phyloP scores from a whole-genome alignment of 305 asterid species.

The Rubia balearica region DNA sequence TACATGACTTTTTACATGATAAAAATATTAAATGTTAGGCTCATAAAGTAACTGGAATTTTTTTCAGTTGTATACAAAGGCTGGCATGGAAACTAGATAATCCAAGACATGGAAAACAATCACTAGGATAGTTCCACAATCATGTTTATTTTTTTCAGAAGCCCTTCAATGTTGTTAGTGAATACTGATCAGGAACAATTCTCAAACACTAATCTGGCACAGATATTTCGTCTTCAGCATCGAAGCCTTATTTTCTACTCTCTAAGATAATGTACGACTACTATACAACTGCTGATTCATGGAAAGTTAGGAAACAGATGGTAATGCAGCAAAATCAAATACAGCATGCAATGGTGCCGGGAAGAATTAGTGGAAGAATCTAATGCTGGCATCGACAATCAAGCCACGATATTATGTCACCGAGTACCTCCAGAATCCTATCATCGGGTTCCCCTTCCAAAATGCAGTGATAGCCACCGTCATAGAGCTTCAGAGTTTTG shows the following conservation, averaged over 20 bases:
- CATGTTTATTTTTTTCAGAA: neutral
- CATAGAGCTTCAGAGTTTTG: constrained; percentile 76
- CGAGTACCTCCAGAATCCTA: constrained; percentile 56
- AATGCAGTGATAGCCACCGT: constrained; percentile 79
- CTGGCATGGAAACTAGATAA: neutral
- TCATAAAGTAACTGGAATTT: too few species aligned
- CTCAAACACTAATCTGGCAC: neutral
- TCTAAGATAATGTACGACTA: neutral
- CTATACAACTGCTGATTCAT: neutral
- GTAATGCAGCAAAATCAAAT: neutral
- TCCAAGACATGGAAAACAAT: neutral
- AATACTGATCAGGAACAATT: neutral
- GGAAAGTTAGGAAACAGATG: neutral
- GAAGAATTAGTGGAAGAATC: neutral
- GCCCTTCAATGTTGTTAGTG: neutral
- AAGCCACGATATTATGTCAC: constrained; percentile 76
- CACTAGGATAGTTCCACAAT: neutral
- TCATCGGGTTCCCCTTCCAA: constrained; percentile 97
- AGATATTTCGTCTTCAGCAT: neutral
- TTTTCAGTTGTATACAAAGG: too few species aligned
- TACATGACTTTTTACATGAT: too few species aligned
- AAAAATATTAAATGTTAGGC: too few species aligned
- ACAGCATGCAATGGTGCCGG: neutral
- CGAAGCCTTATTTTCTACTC: neutral
- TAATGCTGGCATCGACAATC: constrained; percentile 51